These are phyloP conservation scores for Penicillium paneum DNA, from an alignment of 2,329 filamentous ascomycete species.

Conservation along the genomic window DNA sequence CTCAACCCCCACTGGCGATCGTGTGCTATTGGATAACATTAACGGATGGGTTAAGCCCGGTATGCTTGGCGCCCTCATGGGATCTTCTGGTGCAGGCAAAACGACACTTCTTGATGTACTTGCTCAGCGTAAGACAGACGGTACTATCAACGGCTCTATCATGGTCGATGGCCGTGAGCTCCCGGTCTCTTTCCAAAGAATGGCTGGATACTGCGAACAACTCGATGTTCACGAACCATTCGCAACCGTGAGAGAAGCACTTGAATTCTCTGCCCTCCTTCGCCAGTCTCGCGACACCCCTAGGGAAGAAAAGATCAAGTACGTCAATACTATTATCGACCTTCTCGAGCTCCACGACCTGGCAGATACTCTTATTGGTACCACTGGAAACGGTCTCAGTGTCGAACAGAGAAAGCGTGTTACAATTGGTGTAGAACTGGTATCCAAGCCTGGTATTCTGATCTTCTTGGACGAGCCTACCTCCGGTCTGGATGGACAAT, in stretches of 20 bases:
- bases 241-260: conserved; percentile 61
- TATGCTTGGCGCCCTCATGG: conserved; percentile 71
- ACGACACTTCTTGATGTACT: conserved; percentile 68
- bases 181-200: conserved; percentile 59
- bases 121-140: conserved; percentile 64
- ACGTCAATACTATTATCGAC: conserved; percentile 61
- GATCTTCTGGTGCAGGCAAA: conserved; percentile 75
- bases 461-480: conserved; percentile 69
- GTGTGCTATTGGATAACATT: conserved; percentile 62
- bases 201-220: conserved; percentile 65
- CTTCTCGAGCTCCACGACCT: conserved; percentile 60
- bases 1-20: conserved; percentile 51
- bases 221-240: conserved; percentile 65
- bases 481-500: conserved; percentile 63
- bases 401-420: conserved; percentile 66
- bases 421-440: conserved; percentile 68
- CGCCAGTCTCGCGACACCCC: conserved; percentile 53
- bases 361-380: conserved; percentile 58
- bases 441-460: conserved; percentile 62
- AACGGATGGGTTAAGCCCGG: conserved; percentile 74
- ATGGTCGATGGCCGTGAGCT: conserved; percentile 61
- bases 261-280: conserved; percentile 64
- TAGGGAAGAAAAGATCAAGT: conserved; percentile 57
- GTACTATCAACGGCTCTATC: conserved; percentile 61
- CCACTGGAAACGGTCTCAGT: conserved; percentile 43